These are phyloP conservation scores for Chamaecrista fasciculata DNA, from an alignment of 306 rosid genomes.

Conservation along the genomic window DNA sequence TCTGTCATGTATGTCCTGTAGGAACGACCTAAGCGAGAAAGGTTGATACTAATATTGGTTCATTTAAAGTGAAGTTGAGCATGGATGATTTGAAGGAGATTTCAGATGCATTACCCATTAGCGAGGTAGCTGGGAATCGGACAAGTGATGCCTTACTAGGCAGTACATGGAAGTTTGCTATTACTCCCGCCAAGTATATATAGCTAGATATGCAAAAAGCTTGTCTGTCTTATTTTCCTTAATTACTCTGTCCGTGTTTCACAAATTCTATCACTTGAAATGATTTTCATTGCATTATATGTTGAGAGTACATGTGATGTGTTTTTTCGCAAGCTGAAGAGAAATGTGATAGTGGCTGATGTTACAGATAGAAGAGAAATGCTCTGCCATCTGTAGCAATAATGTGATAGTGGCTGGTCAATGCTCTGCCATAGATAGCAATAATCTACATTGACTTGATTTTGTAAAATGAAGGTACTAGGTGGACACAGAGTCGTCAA, in stretches of 20 bases:
- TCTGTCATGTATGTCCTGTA: constrained; percentile 30
- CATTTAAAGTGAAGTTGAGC: constrained; percentile 46
- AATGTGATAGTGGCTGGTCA: no score
- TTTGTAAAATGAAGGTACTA: no score
- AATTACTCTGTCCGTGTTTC: not conserved
- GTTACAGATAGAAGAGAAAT: no score
- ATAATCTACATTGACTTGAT: no score
- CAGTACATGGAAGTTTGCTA: constrained; percentile 64
- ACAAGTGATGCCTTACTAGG: constrained; percentile 27
- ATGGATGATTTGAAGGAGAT: constrained; percentile 49
- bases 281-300: no score
- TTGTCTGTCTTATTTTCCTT: not conserved
- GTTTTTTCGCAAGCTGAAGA: no score
- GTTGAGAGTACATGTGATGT: no score
- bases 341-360: no score
- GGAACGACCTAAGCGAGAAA: constrained; percentile 65
- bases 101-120: constrained; percentile 38
- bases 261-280: no score
- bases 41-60: constrained; percentile 50
- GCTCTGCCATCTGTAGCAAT: no score
- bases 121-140: constrained; percentile 49
- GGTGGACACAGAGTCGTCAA: no score
- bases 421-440: no score
- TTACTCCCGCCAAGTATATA: constrained; percentile 37
- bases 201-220: not conserved